phyloP scores from a whole-genome alignment of 768 basidiomycete species.

The Thelephora aurantiotincta region DNA sequence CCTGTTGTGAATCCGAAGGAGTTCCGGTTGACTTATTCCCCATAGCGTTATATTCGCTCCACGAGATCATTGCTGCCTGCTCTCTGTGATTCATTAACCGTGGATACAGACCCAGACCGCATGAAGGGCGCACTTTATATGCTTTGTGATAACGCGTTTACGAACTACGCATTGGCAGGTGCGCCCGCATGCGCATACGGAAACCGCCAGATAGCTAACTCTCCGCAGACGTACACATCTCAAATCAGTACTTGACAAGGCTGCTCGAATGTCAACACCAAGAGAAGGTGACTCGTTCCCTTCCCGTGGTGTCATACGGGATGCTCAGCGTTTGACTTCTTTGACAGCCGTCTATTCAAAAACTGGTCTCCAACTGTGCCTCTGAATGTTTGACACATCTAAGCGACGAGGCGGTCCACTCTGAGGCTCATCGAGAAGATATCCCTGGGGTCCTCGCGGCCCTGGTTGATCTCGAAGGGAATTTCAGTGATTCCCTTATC shows the following conservation, averaged over 20 bases:
- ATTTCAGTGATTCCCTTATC: slow-evolving; percentile 31
- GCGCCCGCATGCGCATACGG: no score
- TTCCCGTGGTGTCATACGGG: background rate
- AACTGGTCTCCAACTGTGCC: slow-evolving; percentile 47
- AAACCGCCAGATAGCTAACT: background rate
- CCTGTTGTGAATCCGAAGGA: slow-evolving; percentile 2
- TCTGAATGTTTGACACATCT: slow-evolving; percentile 46
- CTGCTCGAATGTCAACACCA: slow-evolving; percentile 71
- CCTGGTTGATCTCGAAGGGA: slow-evolving; percentile 31
- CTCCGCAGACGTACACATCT: slow-evolving; percentile 37
- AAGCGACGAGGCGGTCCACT: slow-evolving; percentile 50
- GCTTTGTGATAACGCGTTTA: slow-evolving; percentile 56
- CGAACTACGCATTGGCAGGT: slow-evolving; percentile 18
- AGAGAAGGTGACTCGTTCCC: slow-evolving; percentile 46
- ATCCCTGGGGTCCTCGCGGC: slow-evolving; percentile 32
- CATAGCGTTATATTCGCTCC: slow-evolving; percentile 56
- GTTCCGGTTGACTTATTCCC: background rate
- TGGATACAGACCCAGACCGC: slow-evolving; percentile 76
- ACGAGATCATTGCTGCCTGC: slow-evolving; percentile 49
- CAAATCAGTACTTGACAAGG: slow-evolving; percentile 42
- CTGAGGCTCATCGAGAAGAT: slow-evolving; percentile 41
- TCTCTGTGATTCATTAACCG: slow-evolving; percentile 45
- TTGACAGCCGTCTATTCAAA: slow-evolving; percentile 59
- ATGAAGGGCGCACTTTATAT: slow-evolving; percentile 93
- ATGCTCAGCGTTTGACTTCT: background rate